Conservation (phyloP, 202 grass and related monocot genomes). For the Eragrostis tef region DNA sequence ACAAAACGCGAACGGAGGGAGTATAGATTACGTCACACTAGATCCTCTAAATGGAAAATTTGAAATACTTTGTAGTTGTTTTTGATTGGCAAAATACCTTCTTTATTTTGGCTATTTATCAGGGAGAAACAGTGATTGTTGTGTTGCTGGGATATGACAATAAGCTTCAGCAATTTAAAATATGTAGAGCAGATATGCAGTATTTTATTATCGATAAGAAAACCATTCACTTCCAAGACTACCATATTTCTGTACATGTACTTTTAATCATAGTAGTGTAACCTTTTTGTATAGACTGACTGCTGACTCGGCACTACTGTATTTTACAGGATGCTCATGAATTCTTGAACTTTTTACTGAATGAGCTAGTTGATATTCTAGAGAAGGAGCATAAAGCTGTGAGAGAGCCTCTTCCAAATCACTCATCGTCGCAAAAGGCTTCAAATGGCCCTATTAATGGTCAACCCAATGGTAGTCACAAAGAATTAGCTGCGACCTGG, state of each 20-base stretch:
- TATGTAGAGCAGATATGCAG: background rate
- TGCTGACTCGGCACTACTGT: conserved; percentile 27
- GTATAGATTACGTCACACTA: too few species aligned
- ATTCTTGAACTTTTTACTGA: conserved; percentile 93
- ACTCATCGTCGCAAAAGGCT: conserved; percentile 64
- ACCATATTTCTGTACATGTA: background rate
- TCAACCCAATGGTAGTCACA: conserved; percentile 62
- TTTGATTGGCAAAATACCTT: too few species aligned
- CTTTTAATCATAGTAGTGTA: background rate
- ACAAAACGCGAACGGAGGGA: too few species aligned
- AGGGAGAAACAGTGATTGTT: too few species aligned
- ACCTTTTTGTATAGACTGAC: background rate
- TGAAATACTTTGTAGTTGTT: too few species aligned
- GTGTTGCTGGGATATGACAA: background rate
- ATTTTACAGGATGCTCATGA: conserved; percentile 91
- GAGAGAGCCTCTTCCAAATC: conserved; percentile 61
- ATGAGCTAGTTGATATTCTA: conserved; percentile 98
- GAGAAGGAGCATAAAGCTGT: conserved; percentile 72
- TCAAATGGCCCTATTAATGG: conserved; percentile 64
- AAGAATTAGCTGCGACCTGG: conserved; percentile 74
- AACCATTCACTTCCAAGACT: background rate
- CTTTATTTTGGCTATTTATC: too few species aligned
- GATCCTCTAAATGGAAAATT: too few species aligned
- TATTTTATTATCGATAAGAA: background rate
- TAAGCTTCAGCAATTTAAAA: conserved; percentile 14